Base-by-base conservation (phyloP, 805 yeast species). In the Cephaloascus fragrans region DNA sequence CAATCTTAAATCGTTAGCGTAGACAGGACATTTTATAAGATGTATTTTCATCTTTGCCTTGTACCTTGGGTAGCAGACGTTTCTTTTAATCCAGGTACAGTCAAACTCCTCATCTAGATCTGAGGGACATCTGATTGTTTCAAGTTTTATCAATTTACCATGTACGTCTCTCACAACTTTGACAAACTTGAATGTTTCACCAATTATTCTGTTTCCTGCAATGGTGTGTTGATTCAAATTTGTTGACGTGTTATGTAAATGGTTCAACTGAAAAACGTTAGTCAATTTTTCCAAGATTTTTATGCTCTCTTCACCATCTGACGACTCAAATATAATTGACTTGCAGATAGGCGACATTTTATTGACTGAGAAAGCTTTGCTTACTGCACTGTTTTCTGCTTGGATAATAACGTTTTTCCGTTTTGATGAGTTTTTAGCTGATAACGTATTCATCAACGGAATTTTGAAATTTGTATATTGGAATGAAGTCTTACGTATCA, bases 1-100 rank as follows among this genome's bases (percentile, higher is more conserved):
- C n/a, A n/a, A n/a, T n/a, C n/a, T n/a, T n/a, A n/a, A n/a, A 23
- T 23, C 28, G 6, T 23, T 12, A 23, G 28, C 33, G 19, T n/a
- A n/a, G n/a, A n/a, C n/a, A 28, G 10, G 38, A 4, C 46, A 43
- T 34, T 28, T 35, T 2, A 61, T 17, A 12, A 63, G 34, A 40
- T 62, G 69, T 4, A 67, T 48, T 44, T 64, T 65, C 72, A 67
- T 67, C 23, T 61, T 63, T 36, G 67, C 54, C 41, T 67, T 67
- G 43, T 67, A 67, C 19, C 73, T 50, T 35, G 73, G 73, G 39
- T 55, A 62, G 32, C 72, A 67, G 33, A 67, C 54, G 35, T 55
- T 49, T 32, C 53, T 51, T 42, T 67, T 67, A 15, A 67, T 46
- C 65, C 64, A 61, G 37, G 56, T 64, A 19, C 59, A 43, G 41